A percentile compares a stretch with the other conserved stretches of the same genome.
phyloP scores from a whole-genome alignment of 441 rosid genomes.

The Dalechampia spathulata region DNA sequence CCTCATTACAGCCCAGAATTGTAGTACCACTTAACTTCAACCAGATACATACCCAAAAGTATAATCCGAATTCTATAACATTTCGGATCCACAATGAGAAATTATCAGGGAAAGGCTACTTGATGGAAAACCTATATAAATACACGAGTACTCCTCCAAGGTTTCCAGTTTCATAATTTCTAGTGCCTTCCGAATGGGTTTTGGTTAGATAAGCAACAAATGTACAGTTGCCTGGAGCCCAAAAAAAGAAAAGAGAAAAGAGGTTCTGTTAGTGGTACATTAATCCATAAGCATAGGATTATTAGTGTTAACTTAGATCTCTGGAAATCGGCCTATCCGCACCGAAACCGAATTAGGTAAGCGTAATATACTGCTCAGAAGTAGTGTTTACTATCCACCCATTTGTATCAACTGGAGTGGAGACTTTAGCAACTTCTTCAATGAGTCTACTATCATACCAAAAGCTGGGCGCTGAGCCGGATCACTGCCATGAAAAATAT shows the following conservation, averaged over 20 bases:
- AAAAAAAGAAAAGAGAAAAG: not conserved
- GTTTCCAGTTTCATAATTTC: constrained; percentile 4
- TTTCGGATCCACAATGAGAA: constrained; percentile 11
- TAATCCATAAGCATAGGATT: not conserved
- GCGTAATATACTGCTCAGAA: not conserved
- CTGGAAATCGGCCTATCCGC: constrained; percentile 8
- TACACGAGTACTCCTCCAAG: constrained; percentile 8
- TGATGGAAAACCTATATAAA: constrained; percentile 17
- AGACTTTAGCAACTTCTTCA: constrained; percentile 81
- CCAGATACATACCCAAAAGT: constrained; percentile 1
- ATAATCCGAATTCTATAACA: constrained; percentile 18
- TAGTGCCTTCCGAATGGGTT: constrained; percentile 17
- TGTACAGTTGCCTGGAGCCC: constrained; percentile 29
- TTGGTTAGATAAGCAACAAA: constrained; percentile 27
- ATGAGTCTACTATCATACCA: constrained; percentile 46
- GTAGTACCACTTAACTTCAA: not conserved
- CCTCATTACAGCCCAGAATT: constrained; percentile 2
- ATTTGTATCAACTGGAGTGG: constrained; percentile 57
- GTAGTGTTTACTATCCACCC: constrained; percentile 28
- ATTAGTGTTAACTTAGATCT: constrained; percentile 1
- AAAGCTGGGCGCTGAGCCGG: constrained; percentile 75
- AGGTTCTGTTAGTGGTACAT: constrained; percentile 16
- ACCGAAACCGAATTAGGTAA: no score
- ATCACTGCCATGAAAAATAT: constrained; percentile 33
- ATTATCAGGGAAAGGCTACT: constrained; percentile 8